phyloP scores from a whole-genome alignment of 2,329 filamentous ascomycete species.

The Penicillium janthinellum region DNA sequence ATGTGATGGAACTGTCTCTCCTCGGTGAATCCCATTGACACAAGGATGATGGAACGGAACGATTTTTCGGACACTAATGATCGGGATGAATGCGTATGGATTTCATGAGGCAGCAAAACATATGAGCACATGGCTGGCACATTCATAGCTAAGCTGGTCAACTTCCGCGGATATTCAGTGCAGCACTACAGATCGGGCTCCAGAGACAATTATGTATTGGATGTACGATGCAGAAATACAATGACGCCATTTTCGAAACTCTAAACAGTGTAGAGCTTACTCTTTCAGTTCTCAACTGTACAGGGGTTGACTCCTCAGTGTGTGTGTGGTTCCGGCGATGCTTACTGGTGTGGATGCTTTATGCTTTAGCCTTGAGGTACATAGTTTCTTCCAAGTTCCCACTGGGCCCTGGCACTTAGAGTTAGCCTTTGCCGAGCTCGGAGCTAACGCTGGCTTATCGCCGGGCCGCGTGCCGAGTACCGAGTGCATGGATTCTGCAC shows the following conservation, averaged over 20 bases:
- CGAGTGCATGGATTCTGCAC: not conserved
- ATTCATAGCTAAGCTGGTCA: not conserved
- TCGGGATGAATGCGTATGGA: slow-evolving; percentile 6
- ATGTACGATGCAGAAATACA: slow-evolving; percentile 2
- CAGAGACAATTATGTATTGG: not conserved
- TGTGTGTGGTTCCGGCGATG: not conserved
- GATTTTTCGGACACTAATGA: slow-evolving; percentile 1
- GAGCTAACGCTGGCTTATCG: slow-evolving; percentile 17
- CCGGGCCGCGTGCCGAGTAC: slow-evolving; percentile 22
- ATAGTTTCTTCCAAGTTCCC: too few relatives aligned
- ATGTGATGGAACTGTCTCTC: not conserved
- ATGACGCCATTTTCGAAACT: not conserved
- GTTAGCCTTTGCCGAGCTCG: slow-evolving; percentile 6
- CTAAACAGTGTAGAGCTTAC: not conserved
- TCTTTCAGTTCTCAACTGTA: too few relatives aligned
- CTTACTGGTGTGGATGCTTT: not conserved
- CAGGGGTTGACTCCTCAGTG: not conserved
- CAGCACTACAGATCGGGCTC: not conserved
- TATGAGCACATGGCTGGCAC: not conserved
- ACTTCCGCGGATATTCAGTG: not conserved
- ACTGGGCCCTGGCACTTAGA: too few relatives aligned
- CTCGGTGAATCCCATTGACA: not conserved
- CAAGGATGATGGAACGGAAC: not conserved
- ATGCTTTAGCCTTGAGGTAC: not conserved
- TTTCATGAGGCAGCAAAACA: slow-evolving; percentile 8